Conservation (phyloP, 768 basidiomycete genomes). For the Terana coerulea region DNA sequence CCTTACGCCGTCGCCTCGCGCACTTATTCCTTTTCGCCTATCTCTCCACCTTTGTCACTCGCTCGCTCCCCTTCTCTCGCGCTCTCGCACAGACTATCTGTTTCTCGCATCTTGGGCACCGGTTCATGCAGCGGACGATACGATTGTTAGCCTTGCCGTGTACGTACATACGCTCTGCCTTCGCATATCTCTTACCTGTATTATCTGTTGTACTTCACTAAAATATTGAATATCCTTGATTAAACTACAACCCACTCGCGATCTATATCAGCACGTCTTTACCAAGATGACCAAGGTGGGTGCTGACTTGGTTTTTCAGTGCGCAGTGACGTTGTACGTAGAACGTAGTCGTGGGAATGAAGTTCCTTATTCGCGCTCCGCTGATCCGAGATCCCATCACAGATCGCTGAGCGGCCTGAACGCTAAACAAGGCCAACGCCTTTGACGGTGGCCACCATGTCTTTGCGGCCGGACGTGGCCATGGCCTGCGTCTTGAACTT, state of each 20-base stretch:
- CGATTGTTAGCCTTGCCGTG: not conserved
- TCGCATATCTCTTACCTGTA: not conserved
- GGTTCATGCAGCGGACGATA: not conserved
- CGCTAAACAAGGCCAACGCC: too few species aligned
- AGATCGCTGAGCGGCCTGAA: too few species aligned
- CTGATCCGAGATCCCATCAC: not conserved
- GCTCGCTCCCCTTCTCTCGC: too few species aligned
- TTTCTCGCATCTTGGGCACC: slow-evolving; percentile 1
- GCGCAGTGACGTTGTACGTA: too few species aligned
- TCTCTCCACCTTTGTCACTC: too few species aligned
- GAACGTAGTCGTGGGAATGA: not conserved
- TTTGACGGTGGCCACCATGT: not conserved
- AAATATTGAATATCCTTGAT: not conserved
- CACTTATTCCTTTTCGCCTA: too few species aligned
- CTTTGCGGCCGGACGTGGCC: not conserved
- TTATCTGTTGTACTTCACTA: not conserved
- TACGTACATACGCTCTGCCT: not conserved
- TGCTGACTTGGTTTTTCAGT: too few species aligned
- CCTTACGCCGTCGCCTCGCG: too few species aligned
- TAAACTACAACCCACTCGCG: not conserved
- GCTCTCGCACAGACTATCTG: too few species aligned
- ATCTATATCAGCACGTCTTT: too few species aligned
- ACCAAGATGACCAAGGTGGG: too few species aligned
- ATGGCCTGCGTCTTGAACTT: not conserved
- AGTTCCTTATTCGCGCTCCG: not conserved